Evolutionary conservation across 2,329 filamentous ascomycete genomes (phyloP), one percentile per base, ranked within the genome.

Genomic region (Xylariaceae sp.): DNA sequence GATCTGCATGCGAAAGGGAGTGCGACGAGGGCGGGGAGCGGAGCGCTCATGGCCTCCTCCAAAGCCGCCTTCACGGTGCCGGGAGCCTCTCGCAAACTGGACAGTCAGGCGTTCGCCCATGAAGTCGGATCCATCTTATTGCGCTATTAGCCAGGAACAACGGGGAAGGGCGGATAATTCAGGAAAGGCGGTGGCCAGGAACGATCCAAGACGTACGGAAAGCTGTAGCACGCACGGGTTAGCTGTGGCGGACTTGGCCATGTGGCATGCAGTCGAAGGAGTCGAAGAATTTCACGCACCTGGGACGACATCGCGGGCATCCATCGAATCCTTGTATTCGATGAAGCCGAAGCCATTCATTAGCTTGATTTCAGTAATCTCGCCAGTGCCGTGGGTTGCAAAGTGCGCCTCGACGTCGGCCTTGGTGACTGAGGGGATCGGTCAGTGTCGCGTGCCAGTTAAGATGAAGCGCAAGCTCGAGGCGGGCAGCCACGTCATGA

Each of bases 321-420:
- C 93, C 86, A 96, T 88, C 44, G 89, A 83, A 72, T 97, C 93
- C 69, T 96, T 94, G 71, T 97, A 98, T 69, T 98, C 93, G 65
- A 98, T 95, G 75, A 98, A 98, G 65, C 93, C 93, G 64, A 98
- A 98, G 62, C 93, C 93, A 65, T 95, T 97, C 93, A 98, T 98
- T 51, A 98, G 82, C 76, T 98, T 98, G 73, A 98, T 91, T 74
- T 98, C 93, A 55, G 87, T 93, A 65, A 98, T 97, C 67, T 95
- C 89, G 67, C 93, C 93, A 57, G 89, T 91, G 64, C 91, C 93
- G 82, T 96, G 89, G 62, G 83, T 89, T 66, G 85, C 85, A 72
- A 98, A 98, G 69, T 97, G 91, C 60, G 83, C 81, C 72, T 97
- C 90, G 66, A 98, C 86, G 66, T 98, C 91, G 69, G 87, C 83